Percentiles rank a stretch among this genome's conserved stretches.
Conservation (phyloP, 306 rosid genomes). For the Pyrus bretschneideri region DNA sequence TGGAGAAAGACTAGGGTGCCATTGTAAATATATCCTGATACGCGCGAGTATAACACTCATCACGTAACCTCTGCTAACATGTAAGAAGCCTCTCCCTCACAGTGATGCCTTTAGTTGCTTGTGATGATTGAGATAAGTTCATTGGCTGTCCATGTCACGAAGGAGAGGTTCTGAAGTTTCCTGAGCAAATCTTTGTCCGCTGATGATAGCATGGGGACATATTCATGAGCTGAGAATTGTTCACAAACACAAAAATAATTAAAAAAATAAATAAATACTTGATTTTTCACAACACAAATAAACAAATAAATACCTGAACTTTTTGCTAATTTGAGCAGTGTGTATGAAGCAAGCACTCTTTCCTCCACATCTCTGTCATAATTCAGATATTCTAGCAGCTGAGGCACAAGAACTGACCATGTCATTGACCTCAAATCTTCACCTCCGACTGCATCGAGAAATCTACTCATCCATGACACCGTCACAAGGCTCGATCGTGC, state of each 20-base stretch:
- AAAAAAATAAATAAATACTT: neutral
- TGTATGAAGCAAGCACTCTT: slow-evolving; percentile 72
- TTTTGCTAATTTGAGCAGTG: slow-evolving; percentile 48
- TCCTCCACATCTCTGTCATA: slow-evolving; percentile 60
- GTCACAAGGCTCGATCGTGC: slow-evolving; percentile 66
- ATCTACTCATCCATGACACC: slow-evolving; percentile 63
- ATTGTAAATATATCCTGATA: neutral
- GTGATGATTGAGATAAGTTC: slow-evolving; percentile 48
- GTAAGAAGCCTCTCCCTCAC: neutral
- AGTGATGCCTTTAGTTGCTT: neutral
- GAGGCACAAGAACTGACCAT: slow-evolving; percentile 49
- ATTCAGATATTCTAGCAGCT: slow-evolving; percentile 40
- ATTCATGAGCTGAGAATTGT: slow-evolving; percentile 34
- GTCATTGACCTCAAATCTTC: slow-evolving; percentile 33
- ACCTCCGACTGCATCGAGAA: slow-evolving; percentile 39
- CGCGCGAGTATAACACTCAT: neutral
- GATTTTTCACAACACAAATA: neutral
- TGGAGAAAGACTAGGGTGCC: neutral
- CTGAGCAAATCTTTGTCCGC: slow-evolving; percentile 36
- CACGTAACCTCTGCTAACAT: neutral
- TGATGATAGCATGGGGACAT: slow-evolving; percentile 22
- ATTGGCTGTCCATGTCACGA: slow-evolving; percentile 79
- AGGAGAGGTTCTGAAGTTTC: slow-evolving; percentile 57
- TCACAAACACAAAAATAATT: neutral
- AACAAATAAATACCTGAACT: slow-evolving; percentile 35